Percentiles rank a stretch among this genome's conserved stretches.
phyloP scores from a whole-genome alignment of 306 rosid species.

The Phaseolus lunatus region DNA sequence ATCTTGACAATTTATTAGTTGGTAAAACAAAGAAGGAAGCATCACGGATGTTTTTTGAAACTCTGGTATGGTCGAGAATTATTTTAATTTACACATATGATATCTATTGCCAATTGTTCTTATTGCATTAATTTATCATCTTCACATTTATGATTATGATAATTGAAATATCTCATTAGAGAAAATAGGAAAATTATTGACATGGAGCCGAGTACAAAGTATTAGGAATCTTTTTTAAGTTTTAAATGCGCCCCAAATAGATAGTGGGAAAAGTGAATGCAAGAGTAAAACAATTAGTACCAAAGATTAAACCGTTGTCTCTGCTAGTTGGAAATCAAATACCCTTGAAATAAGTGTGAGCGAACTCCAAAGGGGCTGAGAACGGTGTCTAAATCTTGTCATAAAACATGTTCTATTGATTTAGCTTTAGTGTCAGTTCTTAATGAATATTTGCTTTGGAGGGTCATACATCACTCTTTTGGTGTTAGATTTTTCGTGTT shows the following conservation, averaged over 20 bases:
- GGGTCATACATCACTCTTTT: not conserved
- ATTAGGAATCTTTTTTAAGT: not conserved
- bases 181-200: not conserved
- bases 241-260: slow-evolving; percentile 7
- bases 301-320: not conserved
- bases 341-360: not conserved
- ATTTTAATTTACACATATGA: slow-evolving; percentile 6
- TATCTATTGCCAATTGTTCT: slow-evolving; percentile 21
- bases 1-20: slow-evolving; percentile 73
- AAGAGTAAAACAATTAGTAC: not conserved
- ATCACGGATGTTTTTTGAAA: slow-evolving; percentile 58
- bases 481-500: not conserved
- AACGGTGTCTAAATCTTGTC: not conserved
- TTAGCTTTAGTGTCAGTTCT: not conserved
- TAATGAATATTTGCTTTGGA: slow-evolving; percentile 1
- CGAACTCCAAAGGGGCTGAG: not conserved
- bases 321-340: not conserved
- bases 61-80: slow-evolving; percentile 62
- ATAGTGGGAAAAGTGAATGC: not conserved
- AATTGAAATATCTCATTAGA: slow-evolving; percentile 20
- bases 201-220: not conserved
- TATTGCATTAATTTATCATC: slow-evolving; percentile 16
- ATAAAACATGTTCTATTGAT: not conserved
- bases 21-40: slow-evolving; percentile 58
- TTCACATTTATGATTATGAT: slow-evolving; percentile 14